Conservation (phyloP, 352 stramenopile genomes). For the Blastocystis hominis region DNA sequence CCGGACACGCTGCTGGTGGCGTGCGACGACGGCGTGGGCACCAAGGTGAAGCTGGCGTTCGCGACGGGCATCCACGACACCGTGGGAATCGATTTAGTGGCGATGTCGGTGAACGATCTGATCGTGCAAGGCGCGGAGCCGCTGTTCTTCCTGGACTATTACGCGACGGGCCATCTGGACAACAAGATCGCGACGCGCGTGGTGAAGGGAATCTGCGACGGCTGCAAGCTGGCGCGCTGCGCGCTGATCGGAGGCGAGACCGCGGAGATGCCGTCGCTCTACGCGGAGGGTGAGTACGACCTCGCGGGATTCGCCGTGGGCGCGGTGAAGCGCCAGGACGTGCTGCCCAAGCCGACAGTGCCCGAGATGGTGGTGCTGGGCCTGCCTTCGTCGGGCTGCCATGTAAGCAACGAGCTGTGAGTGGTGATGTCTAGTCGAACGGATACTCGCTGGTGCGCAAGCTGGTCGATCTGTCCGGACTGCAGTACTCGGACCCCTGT, state of each 20-base stretch:
- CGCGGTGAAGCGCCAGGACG: conserved; percentile 72
- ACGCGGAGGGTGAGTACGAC: conserved; percentile 91
- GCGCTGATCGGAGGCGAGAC: conserved; percentile 80
- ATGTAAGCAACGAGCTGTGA: neutral
- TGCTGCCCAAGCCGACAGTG: conserved; percentile 71
- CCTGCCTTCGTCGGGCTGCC: conserved; percentile 77
- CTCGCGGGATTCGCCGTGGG: conserved; percentile 93
- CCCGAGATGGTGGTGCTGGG: conserved; percentile 84
- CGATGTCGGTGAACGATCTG: conserved; percentile 98
- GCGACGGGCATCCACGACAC: conserved; percentile 80
- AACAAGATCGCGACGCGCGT: conserved; percentile 82
- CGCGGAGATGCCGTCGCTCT: conserved; percentile 98
- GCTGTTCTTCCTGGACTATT: conserved; percentile 99
- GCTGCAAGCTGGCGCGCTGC: conserved; percentile 85
- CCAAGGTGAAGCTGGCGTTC: conserved; percentile 77
- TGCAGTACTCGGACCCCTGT: conserved; percentile 67
- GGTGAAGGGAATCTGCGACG: conserved; percentile 90
- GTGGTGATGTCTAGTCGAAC: conserved; percentile 83
- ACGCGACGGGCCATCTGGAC: conserved; percentile 89
- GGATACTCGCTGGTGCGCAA: conserved; percentile 95
- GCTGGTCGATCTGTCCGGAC: conserved; percentile 79
- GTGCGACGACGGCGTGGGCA: conserved; percentile 92
- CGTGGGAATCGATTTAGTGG: conserved; percentile 92
- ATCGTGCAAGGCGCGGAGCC: conserved; percentile 95
- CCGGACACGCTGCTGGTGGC: conserved; percentile 91